Base-by-base conservation (phyloP, 768 basidiomycete species). In the Termitomyces sp. region DNA sequence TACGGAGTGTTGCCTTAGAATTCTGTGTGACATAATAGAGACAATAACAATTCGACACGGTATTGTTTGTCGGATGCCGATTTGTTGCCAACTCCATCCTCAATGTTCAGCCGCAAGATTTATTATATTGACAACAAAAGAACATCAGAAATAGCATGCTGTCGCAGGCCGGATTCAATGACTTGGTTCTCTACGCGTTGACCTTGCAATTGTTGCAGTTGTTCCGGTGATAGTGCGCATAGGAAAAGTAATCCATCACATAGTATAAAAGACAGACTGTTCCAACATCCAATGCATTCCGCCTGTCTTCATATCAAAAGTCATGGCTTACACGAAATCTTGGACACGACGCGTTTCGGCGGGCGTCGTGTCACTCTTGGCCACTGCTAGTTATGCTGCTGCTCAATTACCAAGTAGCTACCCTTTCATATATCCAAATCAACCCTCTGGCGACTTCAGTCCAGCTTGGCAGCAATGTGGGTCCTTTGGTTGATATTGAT, bases 381-480 rank as follows among this genome's bases (percentile, higher is more conserved):
- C 63, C 26, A 61, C 51, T 57, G 63, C 49, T 60, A 59, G 56
- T 65, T 68, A 63, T 68, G 67, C 66, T 50, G 56, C 67, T 33
- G 63, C 70, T 36, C 50, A 67, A 46, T 74, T 73, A 46, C 79
- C 79, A 4, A 79, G 72, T 58, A 71, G 77, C 8, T 83, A 72
- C 61, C 82, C 82, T 50, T 79, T 82, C 51, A 61, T 56, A 48
- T 82, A 83, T 61, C 76, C 82, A 23, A 75, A 76, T 40, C 69
- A 77, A 62, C 82, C 82, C 8, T 61, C 66, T 41, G 74, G 77
- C 26, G 77, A 78, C 64, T 84, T 80, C 59, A 77, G 79, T 63
- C 78, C 82, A 35, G 74, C 72, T 57, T 88, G 87, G 86, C 87
- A 87, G 70, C 68, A 72, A 54, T 88, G 86, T 87, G 70, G 23